These are phyloP conservation scores for Tephrocybe sp. DNA, from an alignment of 768 basidiomycete genomes.

Conservation along the genomic window DNA sequence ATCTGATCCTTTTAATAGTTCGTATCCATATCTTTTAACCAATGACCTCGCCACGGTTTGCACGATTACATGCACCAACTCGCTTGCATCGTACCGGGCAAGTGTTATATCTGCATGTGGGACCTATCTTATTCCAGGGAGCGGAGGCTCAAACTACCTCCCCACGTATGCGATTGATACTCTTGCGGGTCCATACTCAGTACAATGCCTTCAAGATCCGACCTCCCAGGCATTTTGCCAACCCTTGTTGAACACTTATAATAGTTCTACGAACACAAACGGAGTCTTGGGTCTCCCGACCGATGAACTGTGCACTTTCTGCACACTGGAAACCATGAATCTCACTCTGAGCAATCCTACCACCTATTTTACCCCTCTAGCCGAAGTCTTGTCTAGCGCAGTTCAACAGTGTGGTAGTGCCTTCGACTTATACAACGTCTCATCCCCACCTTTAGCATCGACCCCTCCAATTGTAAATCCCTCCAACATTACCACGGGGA, in stretches of 20 bases:
- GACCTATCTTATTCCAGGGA: neutral
- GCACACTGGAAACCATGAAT: neutral
- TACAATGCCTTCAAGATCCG: constrained; percentile 2
- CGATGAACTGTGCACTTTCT: neutral
- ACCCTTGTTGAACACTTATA: neutral
- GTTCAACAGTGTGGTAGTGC: neutral
- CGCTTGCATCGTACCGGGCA: constrained; percentile 2
- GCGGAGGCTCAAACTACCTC: neutral
- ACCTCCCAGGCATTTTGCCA: neutral
- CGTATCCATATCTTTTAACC: neutral
- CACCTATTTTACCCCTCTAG: neutral
- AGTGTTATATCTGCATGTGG: neutral
- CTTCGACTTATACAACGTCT: neutral
- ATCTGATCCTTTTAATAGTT: neutral
- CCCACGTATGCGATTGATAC: neutral
- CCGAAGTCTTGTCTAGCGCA: neutral
- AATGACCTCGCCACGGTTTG: neutral
- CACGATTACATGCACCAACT: neutral
- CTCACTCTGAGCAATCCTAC: constrained; percentile 2
- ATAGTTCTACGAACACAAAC: neutral
- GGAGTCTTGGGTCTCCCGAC: neutral
- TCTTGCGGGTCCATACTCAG: neutral
- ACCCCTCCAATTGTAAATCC: neutral
- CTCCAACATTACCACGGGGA: neutral
- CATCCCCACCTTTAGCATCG: neutral